phyloP scores from a whole-genome alignment of 768 basidiomycete genomes.

The Gautieria morchelliformis region DNA sequence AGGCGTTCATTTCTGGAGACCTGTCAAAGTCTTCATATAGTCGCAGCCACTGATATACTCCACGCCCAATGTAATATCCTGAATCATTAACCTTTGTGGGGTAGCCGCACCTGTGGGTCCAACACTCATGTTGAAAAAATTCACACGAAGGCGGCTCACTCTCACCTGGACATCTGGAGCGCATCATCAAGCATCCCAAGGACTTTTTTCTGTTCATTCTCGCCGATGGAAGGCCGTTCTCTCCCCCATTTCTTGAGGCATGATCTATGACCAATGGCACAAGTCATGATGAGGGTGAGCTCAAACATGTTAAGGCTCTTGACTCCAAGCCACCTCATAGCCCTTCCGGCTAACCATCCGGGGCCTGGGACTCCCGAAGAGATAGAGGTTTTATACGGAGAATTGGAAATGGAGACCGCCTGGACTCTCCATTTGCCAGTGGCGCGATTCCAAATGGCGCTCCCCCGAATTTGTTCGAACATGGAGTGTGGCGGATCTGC shows the following conservation, averaged over 20 bases:
- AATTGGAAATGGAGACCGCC: no score
- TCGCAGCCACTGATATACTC: neutral
- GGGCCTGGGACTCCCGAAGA: no score
- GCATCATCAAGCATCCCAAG: neutral
- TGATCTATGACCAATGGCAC: neutral
- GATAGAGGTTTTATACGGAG: no score
- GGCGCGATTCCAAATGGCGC: no score
- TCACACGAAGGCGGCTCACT: no score
- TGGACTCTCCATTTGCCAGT: no score
- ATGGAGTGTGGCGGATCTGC: no score
- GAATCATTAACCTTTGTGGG: neutral
- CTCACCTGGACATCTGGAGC: neutral
- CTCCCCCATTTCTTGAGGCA: neutral
- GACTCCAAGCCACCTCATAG: no score
- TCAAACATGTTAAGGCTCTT: no score
- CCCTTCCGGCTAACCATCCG: no score
- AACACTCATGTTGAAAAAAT: no score
- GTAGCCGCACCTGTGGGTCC: neutral
- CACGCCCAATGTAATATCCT: neutral
- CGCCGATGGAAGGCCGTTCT: neutral
- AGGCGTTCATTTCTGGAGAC: neutral
- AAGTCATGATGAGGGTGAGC: neutral
- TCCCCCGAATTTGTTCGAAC: no score
- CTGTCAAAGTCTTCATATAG: neutral
- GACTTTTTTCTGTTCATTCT: neutral